Evolutionary conservation across 768 basidiomycete genomes (phyloP), one percentile per base, ranked within the genome.

Genomic region (Trametes meyenii): DNA sequence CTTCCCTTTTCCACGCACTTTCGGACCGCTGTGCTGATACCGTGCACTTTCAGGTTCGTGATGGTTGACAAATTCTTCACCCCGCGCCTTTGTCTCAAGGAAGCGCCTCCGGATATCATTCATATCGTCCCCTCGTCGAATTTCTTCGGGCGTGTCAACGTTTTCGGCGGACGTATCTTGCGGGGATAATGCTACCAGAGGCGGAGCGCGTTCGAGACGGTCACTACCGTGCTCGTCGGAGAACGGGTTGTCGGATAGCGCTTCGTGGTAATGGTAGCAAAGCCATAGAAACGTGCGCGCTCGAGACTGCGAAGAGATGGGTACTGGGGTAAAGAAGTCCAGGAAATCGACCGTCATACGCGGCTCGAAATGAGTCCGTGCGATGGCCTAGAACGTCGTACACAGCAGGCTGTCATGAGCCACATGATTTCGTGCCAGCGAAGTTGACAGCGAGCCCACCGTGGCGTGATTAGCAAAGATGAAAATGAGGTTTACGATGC

Each of bases 401-500:
- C 7, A 38, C 24, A 42, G 24, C 8, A 19, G 10, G 46, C 48
- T 44, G 39, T 43, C 39, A 48, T 58, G 24, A 58, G 48, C 58
- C 29, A 60, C 50, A 52, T 54, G 49, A 4, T 12, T 33, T 55
- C 6, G n/a, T 12, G 21, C 23, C 38, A 50, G 46, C 45, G n/a
- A 23, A 7, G 29, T 26, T 45, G 48, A 36, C 58, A 50, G 54
- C 3, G 33, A 33, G 65, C 79, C 54, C 49, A 79, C 80, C 12
- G 69, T 55, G 4, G 76, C 69, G 66, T 90, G 85, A 66, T 80
- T 83, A 23, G 86, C 81, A 46, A 92, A 76, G 16, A 87, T 79
- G 67, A 91, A 91, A 38, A 93, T 75, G 50, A 90, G 78, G 69
- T 90, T 89, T 53, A 84, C 82, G 36, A 89, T 78, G 57, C 82